These are phyloP conservation scores for Coccomyxa sp. DNA, from an alignment of 139 green algal genomes.

Conservation along the genomic window DNA sequence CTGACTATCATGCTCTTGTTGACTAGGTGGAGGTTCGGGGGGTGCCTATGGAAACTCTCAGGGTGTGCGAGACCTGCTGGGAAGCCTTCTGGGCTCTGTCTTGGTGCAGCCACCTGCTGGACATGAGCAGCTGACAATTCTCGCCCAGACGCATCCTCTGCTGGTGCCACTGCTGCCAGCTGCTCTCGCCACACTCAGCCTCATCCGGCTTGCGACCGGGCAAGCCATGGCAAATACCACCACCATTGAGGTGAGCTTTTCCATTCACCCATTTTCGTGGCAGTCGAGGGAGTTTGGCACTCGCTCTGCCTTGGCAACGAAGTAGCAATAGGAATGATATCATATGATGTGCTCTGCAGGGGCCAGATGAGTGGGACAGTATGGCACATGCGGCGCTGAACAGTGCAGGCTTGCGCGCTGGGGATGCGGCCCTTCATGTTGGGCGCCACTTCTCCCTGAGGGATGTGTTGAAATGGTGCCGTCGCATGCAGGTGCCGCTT, in stretches of 20 bases:
- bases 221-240: constrained; percentile 12
- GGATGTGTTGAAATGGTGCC: constrained; percentile 83
- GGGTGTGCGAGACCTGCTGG: constrained; percentile 63
- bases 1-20: background rate
- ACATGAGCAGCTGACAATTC: constrained; percentile 71
- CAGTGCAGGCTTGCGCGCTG: constrained; percentile 36
- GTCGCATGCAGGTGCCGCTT: constrained; percentile 55
- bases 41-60: constrained; percentile 34
- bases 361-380: constrained; percentile 9
- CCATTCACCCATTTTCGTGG: background rate
- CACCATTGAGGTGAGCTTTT: background rate
- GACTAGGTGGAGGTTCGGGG: constrained; percentile 18
- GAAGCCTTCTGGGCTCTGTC: constrained; percentile 63
- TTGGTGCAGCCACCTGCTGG: constrained; percentile 43
- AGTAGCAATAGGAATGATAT: background rate
- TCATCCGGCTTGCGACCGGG: constrained; percentile 48
- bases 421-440: constrained; percentile 32
- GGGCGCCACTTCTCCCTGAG: constrained; percentile 64
- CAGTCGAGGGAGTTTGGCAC: background rate
- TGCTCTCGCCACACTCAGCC: constrained; percentile 48
- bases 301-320: background rate
- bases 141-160: constrained; percentile 50
- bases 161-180: constrained; percentile 63
- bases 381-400: constrained; percentile 31
- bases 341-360: background rate